Evolutionary conservation across 2,329 filamentous ascomycete species (phyloP).

Genomic region (Akanthomyces muscarius): DNA sequence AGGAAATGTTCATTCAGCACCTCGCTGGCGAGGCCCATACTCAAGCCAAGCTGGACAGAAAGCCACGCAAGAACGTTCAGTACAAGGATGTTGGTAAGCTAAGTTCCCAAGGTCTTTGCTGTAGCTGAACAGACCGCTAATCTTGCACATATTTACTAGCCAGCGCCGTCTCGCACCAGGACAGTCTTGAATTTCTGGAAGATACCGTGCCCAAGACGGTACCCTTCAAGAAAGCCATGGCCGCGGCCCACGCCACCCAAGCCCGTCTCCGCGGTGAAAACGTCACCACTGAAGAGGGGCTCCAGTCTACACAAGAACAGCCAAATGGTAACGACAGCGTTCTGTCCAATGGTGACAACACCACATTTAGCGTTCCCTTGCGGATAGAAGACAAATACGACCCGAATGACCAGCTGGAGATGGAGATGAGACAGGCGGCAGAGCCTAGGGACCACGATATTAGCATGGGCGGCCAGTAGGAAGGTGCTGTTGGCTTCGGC

Average conservation of each 20-base stretch:
- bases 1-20: conserved; percentile 96
- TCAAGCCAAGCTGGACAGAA: conserved; percentile 84
- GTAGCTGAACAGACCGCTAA: not conserved
- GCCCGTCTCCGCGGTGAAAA: conserved; percentile 42
- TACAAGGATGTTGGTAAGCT: conserved; percentile 83
- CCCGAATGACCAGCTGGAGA: conserved; percentile 50
- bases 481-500: not conserved
- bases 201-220: conserved; percentile 87
- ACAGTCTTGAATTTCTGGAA: conserved; percentile 91
- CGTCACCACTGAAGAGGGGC: conserved; percentile 27
- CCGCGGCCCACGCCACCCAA: conserved; percentile 49
- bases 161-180: conserved; percentile 78
- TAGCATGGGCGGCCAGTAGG: conserved; percentile 42
- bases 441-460: conserved; percentile 49
- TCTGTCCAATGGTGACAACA: conserved; percentile 29
- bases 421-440: conserved; percentile 49
- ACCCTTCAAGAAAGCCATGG: conserved; percentile 75
- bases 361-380: conserved; percentile 21
- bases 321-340: conserved; percentile 27
- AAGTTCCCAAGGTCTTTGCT: not conserved
- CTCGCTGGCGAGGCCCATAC: conserved; percentile 80
- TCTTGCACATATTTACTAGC: conserved; percentile 44
- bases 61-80: conserved; percentile 89
- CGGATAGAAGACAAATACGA: conserved; percentile 34
- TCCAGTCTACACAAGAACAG: conserved; percentile 17